Evolutionary conservation across 2,329 filamentous ascomycete genomes (phyloP).

Genomic region (Microascus cirrosus): DNA sequence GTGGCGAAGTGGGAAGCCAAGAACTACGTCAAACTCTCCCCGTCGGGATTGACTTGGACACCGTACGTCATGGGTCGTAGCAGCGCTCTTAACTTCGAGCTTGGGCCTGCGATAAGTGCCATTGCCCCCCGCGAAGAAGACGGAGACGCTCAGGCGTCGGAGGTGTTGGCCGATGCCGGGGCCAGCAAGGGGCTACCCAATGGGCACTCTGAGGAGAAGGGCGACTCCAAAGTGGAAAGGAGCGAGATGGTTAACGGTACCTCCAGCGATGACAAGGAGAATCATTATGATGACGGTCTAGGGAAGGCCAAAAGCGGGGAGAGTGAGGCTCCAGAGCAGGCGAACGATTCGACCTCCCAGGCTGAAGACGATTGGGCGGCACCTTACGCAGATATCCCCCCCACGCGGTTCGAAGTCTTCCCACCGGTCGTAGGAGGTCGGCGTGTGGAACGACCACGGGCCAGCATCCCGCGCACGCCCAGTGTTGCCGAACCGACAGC

Average conservation of each 20-base stretch:
- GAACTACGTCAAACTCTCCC: slow-evolving; percentile 74
- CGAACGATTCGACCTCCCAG: background rate
- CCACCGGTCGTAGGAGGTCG: slow-evolving; percentile 48
- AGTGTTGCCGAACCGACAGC: slow-evolving; percentile 12
- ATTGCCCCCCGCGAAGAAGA: slow-evolving; percentile 80
- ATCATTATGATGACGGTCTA: slow-evolving; percentile 14
- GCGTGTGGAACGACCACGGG: slow-evolving; percentile 32
- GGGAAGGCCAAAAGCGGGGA: slow-evolving; percentile 15
- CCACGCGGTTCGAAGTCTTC: slow-evolving; percentile 67
- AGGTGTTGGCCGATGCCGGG: background rate
- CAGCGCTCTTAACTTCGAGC: slow-evolving; percentile 72
- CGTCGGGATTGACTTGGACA: slow-evolving; percentile 79
- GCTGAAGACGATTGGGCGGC: slow-evolving; percentile 27
- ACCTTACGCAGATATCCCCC: slow-evolving; percentile 48
- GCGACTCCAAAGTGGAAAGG: background rate
- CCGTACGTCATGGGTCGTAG: slow-evolving; percentile 92
- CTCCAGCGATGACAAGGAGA: slow-evolving; percentile 10
- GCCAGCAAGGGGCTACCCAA: background rate
- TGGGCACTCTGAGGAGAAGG: slow-evolving; percentile 4
- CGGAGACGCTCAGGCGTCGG: slow-evolving; percentile 21
- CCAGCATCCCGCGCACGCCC: slow-evolving; percentile 25
- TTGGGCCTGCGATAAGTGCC: slow-evolving; percentile 69
- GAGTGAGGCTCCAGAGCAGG: slow-evolving; percentile 4
- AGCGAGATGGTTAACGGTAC: slow-evolving; percentile 4
- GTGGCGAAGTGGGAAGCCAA: slow-evolving; percentile 84